Evolutionary conservation across 768 basidiomycete species (phyloP), one percentile per base, ranked within the genome.

Genomic region (Kwoniella sp.): DNA sequence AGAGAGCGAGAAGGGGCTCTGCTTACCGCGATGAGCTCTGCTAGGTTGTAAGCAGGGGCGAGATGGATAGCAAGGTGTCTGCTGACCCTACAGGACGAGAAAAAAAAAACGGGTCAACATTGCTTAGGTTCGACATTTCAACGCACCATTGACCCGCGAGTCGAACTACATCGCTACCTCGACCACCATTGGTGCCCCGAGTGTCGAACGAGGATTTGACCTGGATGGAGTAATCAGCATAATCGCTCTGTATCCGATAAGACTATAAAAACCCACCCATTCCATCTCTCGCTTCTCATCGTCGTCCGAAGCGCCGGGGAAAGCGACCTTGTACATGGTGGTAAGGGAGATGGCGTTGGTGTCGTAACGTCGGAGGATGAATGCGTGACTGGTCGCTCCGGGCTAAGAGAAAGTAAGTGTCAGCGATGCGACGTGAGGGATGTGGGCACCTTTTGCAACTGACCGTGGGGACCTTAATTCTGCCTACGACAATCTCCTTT

Each of bases 241-340:
- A n/a, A n/a, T n/a, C n/a, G n/a, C n/a, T n/a, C n/a, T n/a, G n/a
- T n/a, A n/a, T n/a, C n/a, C n/a, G n/a, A n/a, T n/a, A n/a, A n/a
- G n/a, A n/a, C n/a, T n/a, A 24, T 26, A 17, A 33, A 51, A 24
- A 46, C 40, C 57, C 52, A 77, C 88, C 90, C 91, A 95, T 46
- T 86, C 84, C 46, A 89, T 83, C 79, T 96, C 93, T 13, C 81
- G 81, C 78, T 86, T 88, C 80, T 97, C 93, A 19, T 88, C 87
- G 52, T 84, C 82, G 1, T 92, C 90, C 47, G 83, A 82, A 2
- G 92, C 90, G 40, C 84, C 85, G 10, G 93, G 93, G 79, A 92
- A 97, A 0, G 92, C 92, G 8, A 92, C 92, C 63, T 92, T 90
- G 82, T 90, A 95, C 92, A 97, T 95, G 60, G 93, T 95, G 10